Percentiles rank a stretch among this genome's conserved stretches.
Evolutionary conservation across 2,329 filamentous ascomycete genomes (phyloP).

Genomic region (Ophiostoma triangulosporum): DNA sequence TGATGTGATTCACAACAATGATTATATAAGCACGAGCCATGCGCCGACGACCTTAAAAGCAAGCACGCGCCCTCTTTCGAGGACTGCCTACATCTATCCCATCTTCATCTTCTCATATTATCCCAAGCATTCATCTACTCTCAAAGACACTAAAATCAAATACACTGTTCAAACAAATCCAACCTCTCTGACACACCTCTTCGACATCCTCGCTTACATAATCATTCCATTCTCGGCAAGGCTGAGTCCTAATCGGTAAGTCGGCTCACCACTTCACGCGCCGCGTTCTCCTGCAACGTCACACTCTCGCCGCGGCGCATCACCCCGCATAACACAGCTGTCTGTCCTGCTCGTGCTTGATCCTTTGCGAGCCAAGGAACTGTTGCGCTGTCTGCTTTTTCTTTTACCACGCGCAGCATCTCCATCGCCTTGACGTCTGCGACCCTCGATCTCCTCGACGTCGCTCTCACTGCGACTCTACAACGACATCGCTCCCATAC

Average conservation of each 20-base stretch:
- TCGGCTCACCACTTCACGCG: background rate
- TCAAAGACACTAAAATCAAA: no score
- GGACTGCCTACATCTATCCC: no score
- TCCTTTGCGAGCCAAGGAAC: background rate
- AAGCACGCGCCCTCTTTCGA: no score
- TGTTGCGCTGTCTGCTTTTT: background rate
- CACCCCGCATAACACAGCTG: background rate
- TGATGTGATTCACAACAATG: background rate
- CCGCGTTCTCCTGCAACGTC: background rate
- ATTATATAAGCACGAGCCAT: background rate
- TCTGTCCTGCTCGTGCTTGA: background rate
- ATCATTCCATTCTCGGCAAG: background rate
- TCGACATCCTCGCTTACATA: background rate
- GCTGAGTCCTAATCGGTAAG: background rate
- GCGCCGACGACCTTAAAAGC: no score
- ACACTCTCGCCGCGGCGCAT: background rate
- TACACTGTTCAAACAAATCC: no score
- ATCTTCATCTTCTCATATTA: no score
- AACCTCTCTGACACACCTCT: no score
- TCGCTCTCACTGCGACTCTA: background rate
- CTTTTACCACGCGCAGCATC: background rate
- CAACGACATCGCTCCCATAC: background rate
- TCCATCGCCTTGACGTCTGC: background rate
- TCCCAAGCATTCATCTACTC: no score
- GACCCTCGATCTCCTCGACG: background rate